Conservation (phyloP, 306 rosid species). For the Pueraria montana region DNA sequence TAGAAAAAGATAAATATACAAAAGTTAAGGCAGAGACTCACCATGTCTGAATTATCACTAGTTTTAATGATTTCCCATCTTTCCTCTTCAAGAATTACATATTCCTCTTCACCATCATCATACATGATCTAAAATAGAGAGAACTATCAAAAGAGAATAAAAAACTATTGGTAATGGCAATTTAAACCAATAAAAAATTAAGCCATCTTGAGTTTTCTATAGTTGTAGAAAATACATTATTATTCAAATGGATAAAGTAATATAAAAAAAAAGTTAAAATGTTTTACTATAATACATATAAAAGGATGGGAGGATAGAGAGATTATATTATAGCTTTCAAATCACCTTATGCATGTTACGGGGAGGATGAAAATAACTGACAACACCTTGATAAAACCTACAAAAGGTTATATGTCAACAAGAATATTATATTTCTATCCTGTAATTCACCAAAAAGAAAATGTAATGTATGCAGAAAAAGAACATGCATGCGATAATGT, state of each 20-base stretch:
- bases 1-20: not conserved
- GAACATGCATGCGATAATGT: not conserved
- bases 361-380: not conserved
- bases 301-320: not conserved
- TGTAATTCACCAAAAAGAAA: too few species aligned
- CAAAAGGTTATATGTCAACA: constrained; percentile 33
- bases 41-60: constrained; percentile 57
- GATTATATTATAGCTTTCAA: constrained; percentile 23
- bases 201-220: too few species aligned
- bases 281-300: not conserved
- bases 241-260: constrained; percentile 1
- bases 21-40: constrained; percentile 48
- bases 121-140: constrained; percentile 66
- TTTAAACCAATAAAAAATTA: not conserved
- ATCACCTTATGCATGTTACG: constrained; percentile 77
- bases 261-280: not conserved
- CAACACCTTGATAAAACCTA: constrained; percentile 83
- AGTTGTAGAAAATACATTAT: too few species aligned
- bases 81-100: constrained; percentile 65
- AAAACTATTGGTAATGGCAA: not conserved
- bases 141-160: constrained; percentile 31
- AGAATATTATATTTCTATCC: not conserved
- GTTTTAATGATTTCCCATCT: constrained; percentile 59
- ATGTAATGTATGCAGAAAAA: not conserved
- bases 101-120: constrained; percentile 80